These are phyloP conservation scores for Solanum megistacrolobum DNA, from an alignment of 257 asterid genomes.

Conservation along the genomic window DNA sequence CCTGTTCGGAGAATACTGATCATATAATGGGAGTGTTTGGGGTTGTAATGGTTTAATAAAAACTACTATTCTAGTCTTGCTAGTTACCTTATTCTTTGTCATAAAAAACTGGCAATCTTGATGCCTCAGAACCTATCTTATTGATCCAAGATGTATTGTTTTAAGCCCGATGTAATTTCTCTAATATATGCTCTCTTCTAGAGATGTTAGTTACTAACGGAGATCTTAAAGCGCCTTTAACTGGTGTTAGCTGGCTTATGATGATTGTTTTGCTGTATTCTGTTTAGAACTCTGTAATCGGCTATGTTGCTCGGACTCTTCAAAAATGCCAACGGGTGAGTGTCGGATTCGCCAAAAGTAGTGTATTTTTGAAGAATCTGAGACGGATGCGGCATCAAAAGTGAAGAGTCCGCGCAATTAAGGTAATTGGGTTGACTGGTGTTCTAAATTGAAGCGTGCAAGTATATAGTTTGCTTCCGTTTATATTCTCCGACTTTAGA, in stretches of 20 bases:
- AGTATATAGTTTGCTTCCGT: neutral
- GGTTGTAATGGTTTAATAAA: neutral
- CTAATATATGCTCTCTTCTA: neutral
- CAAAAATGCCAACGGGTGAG: too few species aligned
- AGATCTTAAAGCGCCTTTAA: neutral
- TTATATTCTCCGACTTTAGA: neutral
- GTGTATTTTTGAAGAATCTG: too few species aligned
- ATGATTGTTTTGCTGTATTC: neutral
- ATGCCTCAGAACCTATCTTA: neutral
- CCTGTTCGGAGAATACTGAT: neutral
- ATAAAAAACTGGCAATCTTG: neutral
- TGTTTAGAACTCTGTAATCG: neutral
- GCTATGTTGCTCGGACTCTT: too few species aligned
- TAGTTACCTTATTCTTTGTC: neutral
- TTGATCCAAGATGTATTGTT: neutral
- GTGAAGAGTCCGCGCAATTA: too few species aligned
- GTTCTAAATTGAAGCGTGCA: neutral
- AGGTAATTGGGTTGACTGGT: neutral
- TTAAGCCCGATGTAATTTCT: neutral
- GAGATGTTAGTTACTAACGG: neutral
- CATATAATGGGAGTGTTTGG: neutral
- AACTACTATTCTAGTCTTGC: neutral
- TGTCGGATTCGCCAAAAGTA: too few species aligned
- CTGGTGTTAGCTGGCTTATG: neutral
- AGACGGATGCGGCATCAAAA: too few species aligned